These are phyloP conservation scores for Coprinopsis marcescibilis DNA, from an alignment of 768 basidiomycete genomes.

Conservation along the genomic window DNA sequence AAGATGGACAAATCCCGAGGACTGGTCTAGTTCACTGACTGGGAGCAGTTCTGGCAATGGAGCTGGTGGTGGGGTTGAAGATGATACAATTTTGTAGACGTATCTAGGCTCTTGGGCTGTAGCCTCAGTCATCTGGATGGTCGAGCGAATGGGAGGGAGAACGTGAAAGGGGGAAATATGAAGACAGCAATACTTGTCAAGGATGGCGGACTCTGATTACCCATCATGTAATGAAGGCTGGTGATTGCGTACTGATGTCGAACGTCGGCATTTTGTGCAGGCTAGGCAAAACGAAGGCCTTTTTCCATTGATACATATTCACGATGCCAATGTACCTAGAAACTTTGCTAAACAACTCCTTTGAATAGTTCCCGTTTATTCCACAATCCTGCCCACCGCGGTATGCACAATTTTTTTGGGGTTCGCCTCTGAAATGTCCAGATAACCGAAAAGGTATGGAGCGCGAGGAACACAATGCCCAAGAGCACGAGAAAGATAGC, in stretches of 20 bases:
- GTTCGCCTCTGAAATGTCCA: slow-evolving; percentile 38
- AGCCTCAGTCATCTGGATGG: not conserved
- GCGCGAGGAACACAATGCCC: slow-evolving; percentile 29
- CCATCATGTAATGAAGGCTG: too few species aligned
- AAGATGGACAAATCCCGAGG: slow-evolving; percentile 48
- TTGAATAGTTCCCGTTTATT: not conserved
- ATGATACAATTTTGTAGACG: slow-evolving; percentile 56
- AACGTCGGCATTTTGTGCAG: too few species aligned
- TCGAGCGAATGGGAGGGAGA: not conserved
- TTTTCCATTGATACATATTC: too few species aligned
- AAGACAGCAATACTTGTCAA: too few species aligned
- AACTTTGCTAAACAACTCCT: too few species aligned
- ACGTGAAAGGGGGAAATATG: too few species aligned
- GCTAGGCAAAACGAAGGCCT: too few species aligned
- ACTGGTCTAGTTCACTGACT: slow-evolving; percentile 41
- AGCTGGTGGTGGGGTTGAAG: slow-evolving; percentile 32
- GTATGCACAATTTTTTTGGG: too few species aligned
- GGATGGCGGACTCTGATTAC: too few species aligned
- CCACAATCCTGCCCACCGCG: not conserved
- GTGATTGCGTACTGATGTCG: too few species aligned
- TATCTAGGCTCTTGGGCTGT: slow-evolving; percentile 35
- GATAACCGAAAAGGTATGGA: slow-evolving; percentile 45
- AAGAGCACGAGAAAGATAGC: slow-evolving; percentile 36
- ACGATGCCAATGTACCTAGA: too few species aligned
- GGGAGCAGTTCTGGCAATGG: slow-evolving; percentile 42